Conservation (phyloP, 164 flowering plant genomes). For the Saururus chinensis region DNA sequence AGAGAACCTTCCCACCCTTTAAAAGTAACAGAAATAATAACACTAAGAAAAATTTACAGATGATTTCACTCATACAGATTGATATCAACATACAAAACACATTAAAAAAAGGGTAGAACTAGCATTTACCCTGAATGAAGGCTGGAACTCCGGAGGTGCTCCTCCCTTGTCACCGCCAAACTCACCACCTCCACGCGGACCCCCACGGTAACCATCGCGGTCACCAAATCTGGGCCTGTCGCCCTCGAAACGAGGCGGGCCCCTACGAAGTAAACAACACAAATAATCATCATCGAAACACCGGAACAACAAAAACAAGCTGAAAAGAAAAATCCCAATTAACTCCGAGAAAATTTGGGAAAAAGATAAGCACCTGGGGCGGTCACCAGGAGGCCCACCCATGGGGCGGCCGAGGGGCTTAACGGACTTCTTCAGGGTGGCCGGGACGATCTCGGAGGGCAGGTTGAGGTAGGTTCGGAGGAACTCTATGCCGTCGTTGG, state of each 20-base stretch:
- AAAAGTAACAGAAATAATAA: neutral
- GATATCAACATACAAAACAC: neutral
- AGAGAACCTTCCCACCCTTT: neutral
- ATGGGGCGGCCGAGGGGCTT: slow-evolving; percentile 33
- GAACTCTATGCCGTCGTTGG: slow-evolving; percentile 32
- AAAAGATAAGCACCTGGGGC: slow-evolving; percentile 7
- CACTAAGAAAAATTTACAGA: neutral
- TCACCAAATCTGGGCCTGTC: slow-evolving; percentile 27
- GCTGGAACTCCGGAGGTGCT: slow-evolving; percentile 14
- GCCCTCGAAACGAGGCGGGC: slow-evolving; percentile 22
- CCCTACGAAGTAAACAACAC: slow-evolving; percentile 1
- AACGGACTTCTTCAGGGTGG: slow-evolving; percentile 35
- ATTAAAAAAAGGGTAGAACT: neutral
- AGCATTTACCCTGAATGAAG: slow-evolving; percentile 8
- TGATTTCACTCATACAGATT: neutral
- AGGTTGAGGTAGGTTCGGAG: slow-evolving; percentile 27
- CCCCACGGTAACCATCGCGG: slow-evolving; percentile 29
- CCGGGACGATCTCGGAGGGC: slow-evolving; percentile 45
- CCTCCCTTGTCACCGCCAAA: slow-evolving; percentile 17
- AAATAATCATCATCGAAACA: neutral
- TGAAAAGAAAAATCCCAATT: neutral
- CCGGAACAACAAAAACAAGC: neutral
- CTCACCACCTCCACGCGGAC: slow-evolving; percentile 38
- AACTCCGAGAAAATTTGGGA: neutral
- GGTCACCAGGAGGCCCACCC: slow-evolving; percentile 19